Conservation (phyloP, 768 basidiomycete genomes). For the Stropharia rugosoannulata region DNA sequence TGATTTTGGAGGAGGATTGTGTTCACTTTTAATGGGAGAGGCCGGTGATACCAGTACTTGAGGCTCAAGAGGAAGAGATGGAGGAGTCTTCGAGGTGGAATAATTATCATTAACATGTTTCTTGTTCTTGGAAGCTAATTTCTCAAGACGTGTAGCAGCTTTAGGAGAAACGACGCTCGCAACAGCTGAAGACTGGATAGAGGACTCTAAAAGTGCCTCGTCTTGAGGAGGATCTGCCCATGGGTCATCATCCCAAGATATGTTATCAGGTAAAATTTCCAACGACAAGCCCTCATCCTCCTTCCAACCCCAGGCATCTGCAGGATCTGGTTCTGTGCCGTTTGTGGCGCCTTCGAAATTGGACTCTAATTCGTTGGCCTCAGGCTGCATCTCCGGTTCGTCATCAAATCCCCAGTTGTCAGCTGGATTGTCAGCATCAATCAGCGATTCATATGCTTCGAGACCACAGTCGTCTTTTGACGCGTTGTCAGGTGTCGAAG, state of each 20-base stretch:
- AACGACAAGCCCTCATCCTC: constrained; percentile 43
- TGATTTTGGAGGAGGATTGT: constrained; percentile 1
- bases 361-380: background rate
- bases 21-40: constrained; percentile 10
- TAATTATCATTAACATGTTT: constrained; percentile 35
- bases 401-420: constrained; percentile 59
- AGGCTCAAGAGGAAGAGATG: constrained; percentile 10
- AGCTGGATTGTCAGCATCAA: constrained; percentile 22
- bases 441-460: constrained; percentile 28
- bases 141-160: constrained; percentile 56
- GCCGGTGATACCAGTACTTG: constrained; percentile 11
- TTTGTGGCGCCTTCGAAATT: constrained; percentile 11
- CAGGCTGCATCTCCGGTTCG: constrained; percentile 18
- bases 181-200: constrained; percentile 29
- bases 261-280: constrained; percentile 38
- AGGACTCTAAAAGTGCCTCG: constrained; percentile 23
- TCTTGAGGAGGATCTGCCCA: constrained; percentile 52
- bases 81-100: constrained; percentile 18
- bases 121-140: constrained; percentile 52
- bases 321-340: constrained; percentile 40
- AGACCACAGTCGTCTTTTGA: constrained; percentile 51
- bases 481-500: constrained; percentile 13
- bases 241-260: constrained; percentile 67
- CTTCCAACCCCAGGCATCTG: constrained; percentile 80
- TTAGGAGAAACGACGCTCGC: constrained; percentile 38